Percentiles rank a stretch among this genome's conserved stretches.
These are phyloP conservation scores for Cutaneotrichosporon sp. DNA, from an alignment of 1,284 basidiomycete species.

Conservation along the genomic window DNA sequence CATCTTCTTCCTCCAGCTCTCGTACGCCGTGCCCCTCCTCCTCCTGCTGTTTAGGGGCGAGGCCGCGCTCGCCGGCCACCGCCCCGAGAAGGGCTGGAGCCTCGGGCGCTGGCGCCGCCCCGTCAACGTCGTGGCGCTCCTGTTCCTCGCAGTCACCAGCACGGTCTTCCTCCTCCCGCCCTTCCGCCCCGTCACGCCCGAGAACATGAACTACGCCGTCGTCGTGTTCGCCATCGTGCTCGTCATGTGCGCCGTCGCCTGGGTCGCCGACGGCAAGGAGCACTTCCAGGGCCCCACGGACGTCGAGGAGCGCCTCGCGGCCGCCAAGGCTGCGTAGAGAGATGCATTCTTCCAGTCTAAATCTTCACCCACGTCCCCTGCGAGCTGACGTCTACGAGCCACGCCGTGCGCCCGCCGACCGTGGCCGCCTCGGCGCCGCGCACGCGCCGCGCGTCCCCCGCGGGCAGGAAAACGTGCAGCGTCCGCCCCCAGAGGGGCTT, in stretches of 20 bases:
- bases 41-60: slow-evolving; percentile 54
- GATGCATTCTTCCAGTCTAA: background rate
- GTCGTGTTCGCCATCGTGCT: slow-evolving; percentile 45
- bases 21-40: slow-evolving; percentile 48
- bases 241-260: slow-evolving; percentile 46
- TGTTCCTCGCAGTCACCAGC: slow-evolving; percentile 54
- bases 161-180: slow-evolving; percentile 59
- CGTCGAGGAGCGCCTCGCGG: slow-evolving; percentile 29
- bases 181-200: slow-evolving; percentile 45
- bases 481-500: slow-evolving; percentile 50
- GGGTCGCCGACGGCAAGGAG: slow-evolving; percentile 50
- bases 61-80: slow-evolving; percentile 42
- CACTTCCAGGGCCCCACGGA: slow-evolving; percentile 52
- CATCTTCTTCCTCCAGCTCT: slow-evolving; percentile 33
- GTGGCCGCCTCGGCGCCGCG: slow-evolving; percentile 27
- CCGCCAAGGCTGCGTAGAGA: slow-evolving; percentile 8
- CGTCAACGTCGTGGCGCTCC: slow-evolving; percentile 49
- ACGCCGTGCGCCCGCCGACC: slow-evolving; percentile 19
- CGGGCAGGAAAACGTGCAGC: slow-evolving; percentile 49
- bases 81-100: slow-evolving; percentile 39
- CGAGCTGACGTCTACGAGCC: slow-evolving; percentile 11
- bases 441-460: slow-evolving; percentile 40
- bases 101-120: slow-evolving; percentile 44
- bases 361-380: background rate
- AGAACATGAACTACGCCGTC: slow-evolving; percentile 56